Percentiles rank a stretch among this genome's conserved stretches.
Evolutionary conservation across 140 eudicot species (phyloP).

Genomic region (Oenanthe javanica): DNA sequence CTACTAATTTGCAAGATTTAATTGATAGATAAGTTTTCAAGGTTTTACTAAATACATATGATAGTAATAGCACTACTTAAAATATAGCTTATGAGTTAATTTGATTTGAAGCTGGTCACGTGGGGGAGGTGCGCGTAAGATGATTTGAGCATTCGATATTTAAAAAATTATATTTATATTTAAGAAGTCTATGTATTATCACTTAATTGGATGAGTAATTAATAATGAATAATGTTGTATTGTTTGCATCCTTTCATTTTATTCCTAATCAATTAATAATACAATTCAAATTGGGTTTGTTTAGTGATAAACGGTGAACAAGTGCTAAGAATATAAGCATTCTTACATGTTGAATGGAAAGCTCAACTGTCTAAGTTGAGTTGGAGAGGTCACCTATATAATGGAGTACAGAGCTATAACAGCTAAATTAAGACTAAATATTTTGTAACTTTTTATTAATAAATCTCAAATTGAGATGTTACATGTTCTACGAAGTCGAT

Average conservation of each 20-base stretch:
- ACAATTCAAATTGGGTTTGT: not conserved
- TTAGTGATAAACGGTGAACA: not conserved
- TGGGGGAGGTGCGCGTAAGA: no score
- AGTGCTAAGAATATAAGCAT: not conserved
- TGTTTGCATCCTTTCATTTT: no score
- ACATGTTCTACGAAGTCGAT: not conserved
- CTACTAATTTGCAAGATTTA: not conserved
- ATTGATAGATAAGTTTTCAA: conserved; percentile 4
- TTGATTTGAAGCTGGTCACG: no score
- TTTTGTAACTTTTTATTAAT: conserved; percentile 12
- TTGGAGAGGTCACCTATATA: not conserved
- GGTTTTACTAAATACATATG: no score
- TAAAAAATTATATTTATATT: no score
- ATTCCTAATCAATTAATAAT: not conserved
- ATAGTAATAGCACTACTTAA: no score
- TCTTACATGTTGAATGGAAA: not conserved
- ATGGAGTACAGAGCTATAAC: conserved; percentile 10
- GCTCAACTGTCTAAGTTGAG: conserved; percentile 1
- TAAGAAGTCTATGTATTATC: no score
- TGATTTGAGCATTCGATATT: no score
- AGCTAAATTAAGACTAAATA: conserved; percentile 17
- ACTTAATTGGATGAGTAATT: no score
- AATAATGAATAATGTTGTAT: no score
- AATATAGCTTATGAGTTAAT: no score
- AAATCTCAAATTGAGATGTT: conserved; percentile 6